These are phyloP conservation scores for Phoma sp. DNA, from an alignment of 2,329 filamentous ascomycete species.

Conservation along the genomic window DNA sequence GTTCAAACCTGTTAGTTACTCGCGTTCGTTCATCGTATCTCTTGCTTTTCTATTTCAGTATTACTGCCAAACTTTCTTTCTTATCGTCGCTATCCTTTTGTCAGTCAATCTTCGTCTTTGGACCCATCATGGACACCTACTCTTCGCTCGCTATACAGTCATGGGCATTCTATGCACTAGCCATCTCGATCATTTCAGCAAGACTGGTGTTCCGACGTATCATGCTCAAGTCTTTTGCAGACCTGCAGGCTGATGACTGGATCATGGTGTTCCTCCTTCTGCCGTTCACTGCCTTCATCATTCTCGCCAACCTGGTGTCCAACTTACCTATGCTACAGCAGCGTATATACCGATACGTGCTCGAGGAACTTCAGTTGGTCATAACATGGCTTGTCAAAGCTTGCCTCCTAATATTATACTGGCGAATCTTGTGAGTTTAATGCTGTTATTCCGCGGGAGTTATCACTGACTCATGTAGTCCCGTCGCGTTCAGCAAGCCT, in stretches of 20 bases:
- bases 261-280: conserved; percentile 32
- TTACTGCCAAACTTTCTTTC: neutral
- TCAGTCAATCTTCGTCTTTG: neutral
- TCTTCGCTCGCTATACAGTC: conserved; percentile 29
- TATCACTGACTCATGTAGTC: conserved; percentile 17
- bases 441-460: neutral
- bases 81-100: neutral
- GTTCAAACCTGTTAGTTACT: neutral
- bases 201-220: conserved; percentile 32
- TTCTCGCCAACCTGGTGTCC: conserved; percentile 23
- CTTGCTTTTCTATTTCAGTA: neutral
- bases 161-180: conserved; percentile 33
- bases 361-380: conserved; percentile 37
- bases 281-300: conserved; percentile 29
- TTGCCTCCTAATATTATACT: conserved; percentile 37
- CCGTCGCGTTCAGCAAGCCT: conserved; percentile 13
- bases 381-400: conserved; percentile 38
- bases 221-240: conserved; percentile 27
- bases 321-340: neutral
- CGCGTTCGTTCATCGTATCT: neutral
- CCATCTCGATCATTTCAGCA: conserved; percentile 28
- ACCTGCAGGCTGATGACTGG: conserved; percentile 39
- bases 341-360: conserved; percentile 29
- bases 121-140: conserved; percentile 6
- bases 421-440: conserved; percentile 37